A percentile compares a stretch with the other conserved stretches of the same genome.
Evolutionary conservation across 1,284 basidiomycete genomes (phyloP).

Genomic region (Violaceomyces palustris): DNA sequence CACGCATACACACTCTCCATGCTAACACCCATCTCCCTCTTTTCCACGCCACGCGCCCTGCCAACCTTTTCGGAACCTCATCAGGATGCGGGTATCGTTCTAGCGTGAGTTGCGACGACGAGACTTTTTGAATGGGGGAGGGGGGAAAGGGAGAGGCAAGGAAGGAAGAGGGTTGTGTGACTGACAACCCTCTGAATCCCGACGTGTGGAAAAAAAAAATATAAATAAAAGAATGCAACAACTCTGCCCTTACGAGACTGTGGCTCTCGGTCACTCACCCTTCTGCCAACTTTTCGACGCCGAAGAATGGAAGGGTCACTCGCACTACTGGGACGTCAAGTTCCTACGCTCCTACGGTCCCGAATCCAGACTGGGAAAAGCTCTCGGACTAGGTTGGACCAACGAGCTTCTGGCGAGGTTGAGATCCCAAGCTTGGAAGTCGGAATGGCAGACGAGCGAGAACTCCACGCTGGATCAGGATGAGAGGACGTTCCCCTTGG

Average conservation of each 20-base stretch:
- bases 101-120: too few species aligned
- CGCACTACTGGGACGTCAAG: constrained; percentile 60
- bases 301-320: constrained; percentile 82
- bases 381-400: constrained; percentile 77
- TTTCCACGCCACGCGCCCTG: too few species aligned
- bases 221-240: constrained; percentile 50
- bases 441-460: constrained; percentile 37
- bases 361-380: constrained; percentile 70
- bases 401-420: constrained; percentile 49
- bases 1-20: too few species aligned
- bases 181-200: neutral
- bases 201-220: neutral
- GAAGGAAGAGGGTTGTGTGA: neutral
- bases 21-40: too few species aligned
- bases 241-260: constrained; percentile 59
- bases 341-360: constrained; percentile 66
- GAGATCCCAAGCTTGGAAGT: constrained; percentile 19
- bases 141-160: too few species aligned
- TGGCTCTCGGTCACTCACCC: constrained; percentile 78
- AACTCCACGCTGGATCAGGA: constrained; percentile 43
- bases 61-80: too few species aligned
- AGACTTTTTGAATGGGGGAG: too few species aligned
- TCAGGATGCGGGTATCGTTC: too few species aligned
- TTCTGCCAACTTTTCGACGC: constrained; percentile 85
- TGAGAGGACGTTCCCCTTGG: constrained; percentile 38